A percentile compares a stretch with the other conserved stretches of the same genome.
phyloP scores from a whole-genome alignment of 306 rosid genomes.

The Luffa acutangula region DNA sequence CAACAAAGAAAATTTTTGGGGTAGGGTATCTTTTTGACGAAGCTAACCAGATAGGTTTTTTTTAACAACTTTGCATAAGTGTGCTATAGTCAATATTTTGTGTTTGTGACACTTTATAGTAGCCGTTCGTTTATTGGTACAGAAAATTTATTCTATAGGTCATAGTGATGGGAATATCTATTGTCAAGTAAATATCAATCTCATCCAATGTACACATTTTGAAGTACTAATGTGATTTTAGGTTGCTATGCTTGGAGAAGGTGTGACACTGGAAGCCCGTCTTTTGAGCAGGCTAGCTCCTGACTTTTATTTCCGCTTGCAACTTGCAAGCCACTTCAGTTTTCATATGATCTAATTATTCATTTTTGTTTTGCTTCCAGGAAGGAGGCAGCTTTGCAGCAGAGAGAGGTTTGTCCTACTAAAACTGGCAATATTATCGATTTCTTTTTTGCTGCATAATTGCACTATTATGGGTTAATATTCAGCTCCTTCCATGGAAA shows the following conservation, averaged over 20 bases:
- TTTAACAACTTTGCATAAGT: neutral
- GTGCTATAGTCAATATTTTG: neutral
- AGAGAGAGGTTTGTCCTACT: slow-evolving; percentile 67
- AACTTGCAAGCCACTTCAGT: neutral
- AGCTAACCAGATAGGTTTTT: neutral
- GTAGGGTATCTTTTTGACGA: neutral
- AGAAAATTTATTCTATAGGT: neutral
- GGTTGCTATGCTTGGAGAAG: slow-evolving; percentile 84
- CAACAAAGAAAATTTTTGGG: neutral
- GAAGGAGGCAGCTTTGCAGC: slow-evolving; percentile 91
- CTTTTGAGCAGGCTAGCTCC: slow-evolving; percentile 71
- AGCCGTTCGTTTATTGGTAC: neutral
- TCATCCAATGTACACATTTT: neutral
- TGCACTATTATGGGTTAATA: neutral
- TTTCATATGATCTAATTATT: neutral
- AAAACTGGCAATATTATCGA: neutral
- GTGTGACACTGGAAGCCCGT: slow-evolving; percentile 81
- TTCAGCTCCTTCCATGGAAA: neutral
- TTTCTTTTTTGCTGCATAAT: neutral
- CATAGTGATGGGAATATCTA: neutral
- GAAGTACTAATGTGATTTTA: neutral
- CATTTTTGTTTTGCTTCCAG: slow-evolving; percentile 37
- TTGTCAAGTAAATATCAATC: neutral
- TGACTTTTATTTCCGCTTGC: neutral
- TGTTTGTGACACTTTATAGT: neutral